These are phyloP conservation scores for Trichophyton benhamiae DNA, from an alignment of 2,329 filamentous ascomycete genomes.

Conservation along the genomic window DNA sequence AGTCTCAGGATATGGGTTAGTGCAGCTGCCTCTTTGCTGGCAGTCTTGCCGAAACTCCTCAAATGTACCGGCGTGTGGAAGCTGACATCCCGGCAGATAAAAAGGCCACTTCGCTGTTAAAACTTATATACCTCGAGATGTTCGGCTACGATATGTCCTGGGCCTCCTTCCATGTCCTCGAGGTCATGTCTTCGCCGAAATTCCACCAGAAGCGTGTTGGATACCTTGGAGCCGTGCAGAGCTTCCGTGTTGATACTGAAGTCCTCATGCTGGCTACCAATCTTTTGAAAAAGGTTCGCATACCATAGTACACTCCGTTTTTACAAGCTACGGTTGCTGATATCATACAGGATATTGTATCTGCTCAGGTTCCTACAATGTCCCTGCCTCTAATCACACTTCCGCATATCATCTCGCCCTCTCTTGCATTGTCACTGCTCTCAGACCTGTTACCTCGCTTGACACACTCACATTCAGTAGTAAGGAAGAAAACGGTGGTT, in stretches of 20 bases:
- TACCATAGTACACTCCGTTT: neutral
- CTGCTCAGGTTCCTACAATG: conserved; percentile 59
- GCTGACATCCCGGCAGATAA: conserved; percentile 47
- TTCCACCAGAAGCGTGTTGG: conserved; percentile 92
- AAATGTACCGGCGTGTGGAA: neutral
- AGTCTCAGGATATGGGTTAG: conserved; percentile 81
- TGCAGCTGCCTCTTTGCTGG: conserved; percentile 11
- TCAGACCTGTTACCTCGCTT: conserved; percentile 76
- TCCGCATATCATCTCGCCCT: conserved; percentile 89
- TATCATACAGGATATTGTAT: conserved; percentile 43
- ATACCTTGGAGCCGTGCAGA: conserved; percentile 90
- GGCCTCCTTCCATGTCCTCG: conserved; percentile 95
- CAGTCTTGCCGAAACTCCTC: neutral
- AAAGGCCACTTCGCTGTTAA: conserved; percentile 90
- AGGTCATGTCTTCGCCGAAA: conserved; percentile 95
- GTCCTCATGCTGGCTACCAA: conserved; percentile 97
- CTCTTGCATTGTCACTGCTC: conserved; percentile 78
- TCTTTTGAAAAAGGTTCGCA: conserved; percentile 70
- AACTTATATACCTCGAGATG: conserved; percentile 97
- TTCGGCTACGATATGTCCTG: conserved; percentile 99
- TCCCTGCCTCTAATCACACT: conserved; percentile 76
- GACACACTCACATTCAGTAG: conserved; percentile 69
- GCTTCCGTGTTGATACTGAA: conserved; percentile 88
- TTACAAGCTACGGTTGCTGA: neutral
- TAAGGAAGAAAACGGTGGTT: conserved; percentile 92